Evolutionary conservation across 331 rosid species (phyloP).

Genomic region (Rosa hybrid): DNA sequence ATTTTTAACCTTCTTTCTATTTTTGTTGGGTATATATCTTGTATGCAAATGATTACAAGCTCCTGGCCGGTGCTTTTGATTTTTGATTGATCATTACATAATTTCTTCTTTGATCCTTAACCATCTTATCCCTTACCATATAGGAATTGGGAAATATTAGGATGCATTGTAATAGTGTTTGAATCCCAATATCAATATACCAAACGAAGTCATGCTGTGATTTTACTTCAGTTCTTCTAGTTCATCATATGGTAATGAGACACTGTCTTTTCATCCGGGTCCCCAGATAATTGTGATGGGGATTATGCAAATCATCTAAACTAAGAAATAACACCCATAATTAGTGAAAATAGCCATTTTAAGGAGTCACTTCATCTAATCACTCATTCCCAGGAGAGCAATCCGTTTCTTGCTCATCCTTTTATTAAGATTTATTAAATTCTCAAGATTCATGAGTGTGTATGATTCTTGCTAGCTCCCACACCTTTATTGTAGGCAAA

Average conservation of each 20-base stretch:
- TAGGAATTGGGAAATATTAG: neutral
- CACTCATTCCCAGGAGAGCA: neutral
- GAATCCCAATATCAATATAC: neutral
- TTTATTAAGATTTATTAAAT: too few relatives aligned
- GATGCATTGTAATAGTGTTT: neutral
- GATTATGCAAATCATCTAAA: neutral
- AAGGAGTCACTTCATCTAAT: neutral
- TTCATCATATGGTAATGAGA: neutral
- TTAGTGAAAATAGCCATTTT: neutral
- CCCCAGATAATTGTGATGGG: neutral
- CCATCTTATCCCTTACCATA: neutral
- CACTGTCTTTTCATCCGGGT: neutral
- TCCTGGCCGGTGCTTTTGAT: conserved; percentile 44
- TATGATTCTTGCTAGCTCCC: neutral
- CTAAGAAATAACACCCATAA: neutral
- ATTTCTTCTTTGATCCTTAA: neutral
- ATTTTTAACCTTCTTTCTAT: conserved; percentile 4
- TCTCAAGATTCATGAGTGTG: neutral
- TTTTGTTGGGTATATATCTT: conserved; percentile 29
- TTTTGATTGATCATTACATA: conserved; percentile 29
- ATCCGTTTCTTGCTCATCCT: neutral
- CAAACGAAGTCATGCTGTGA: neutral
- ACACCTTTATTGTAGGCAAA: conserved; percentile 24
- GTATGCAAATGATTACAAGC: conserved; percentile 37
- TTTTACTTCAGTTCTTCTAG: too few relatives aligned